Evolutionary conservation across 2,329 filamentous ascomycete species (phyloP), one percentile per base, ranked within the genome.

Genomic region (Cryphonectria nitschkei): DNA sequence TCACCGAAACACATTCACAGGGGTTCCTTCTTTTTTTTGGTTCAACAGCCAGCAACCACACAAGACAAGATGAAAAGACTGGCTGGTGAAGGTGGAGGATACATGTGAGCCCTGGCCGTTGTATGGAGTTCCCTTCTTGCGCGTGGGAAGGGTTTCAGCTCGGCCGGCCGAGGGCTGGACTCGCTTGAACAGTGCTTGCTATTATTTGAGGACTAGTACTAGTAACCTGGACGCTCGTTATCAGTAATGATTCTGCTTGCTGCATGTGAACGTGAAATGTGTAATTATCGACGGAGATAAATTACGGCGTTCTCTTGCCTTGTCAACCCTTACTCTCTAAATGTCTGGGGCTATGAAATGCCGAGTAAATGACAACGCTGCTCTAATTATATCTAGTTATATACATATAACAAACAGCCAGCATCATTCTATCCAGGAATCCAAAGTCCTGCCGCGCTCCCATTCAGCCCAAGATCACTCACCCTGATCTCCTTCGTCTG

Each of bases 391-490:
- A 43, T 16, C 34, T 6, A 43, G 11, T 34, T 34, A 11, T 11
- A 39, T 13, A 13, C 37, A 39, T 39, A 39, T 39, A 39, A 39
- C 2, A 13, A n/a, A 26, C 6, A 29, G 19, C 6, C 46, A 52
- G 19, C 22, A 52, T 11, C n/a, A 11, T 26, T 9, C 32, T 5
- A 13, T 70, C 61, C 70, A 22, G 71, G 43, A 14, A 63, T 26
- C 73, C 73, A 72, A 1, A 74, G 34, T 4, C 73, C 74, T 19
- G 74, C 73, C 13, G 74, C 73, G 39, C 73, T 74, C 7, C 73
- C 71, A 29, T 74, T 74, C n/a, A 74, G 54, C 8, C 72, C 65
- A 1, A 74, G 73, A 62, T 74, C 73, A 34, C 68, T 74, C 1
- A 74, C 71, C 13, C 73, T 70, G n/a, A 73, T 64, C 34, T 73